Evolutionary conservation across 257 asterid species (phyloP).

Genomic region (Solanum neorickii): DNA sequence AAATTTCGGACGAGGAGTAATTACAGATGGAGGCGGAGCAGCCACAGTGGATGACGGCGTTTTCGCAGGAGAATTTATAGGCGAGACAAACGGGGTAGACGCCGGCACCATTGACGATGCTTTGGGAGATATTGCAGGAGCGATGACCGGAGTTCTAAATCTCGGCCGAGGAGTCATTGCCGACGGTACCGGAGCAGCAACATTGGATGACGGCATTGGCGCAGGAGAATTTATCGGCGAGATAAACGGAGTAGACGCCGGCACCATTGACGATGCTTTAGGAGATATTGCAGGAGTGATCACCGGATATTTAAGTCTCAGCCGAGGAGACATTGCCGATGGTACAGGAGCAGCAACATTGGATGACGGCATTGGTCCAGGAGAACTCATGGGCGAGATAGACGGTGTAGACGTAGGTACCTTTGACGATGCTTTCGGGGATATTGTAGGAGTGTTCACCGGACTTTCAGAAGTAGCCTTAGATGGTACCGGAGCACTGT

Average conservation of each 20-base stretch:
- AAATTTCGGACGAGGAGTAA: conserved; percentile 14
- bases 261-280: too few species aligned
- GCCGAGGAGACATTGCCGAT: conserved; percentile 23
- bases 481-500: conserved; percentile 37
- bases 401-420: neutral
- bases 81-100: neutral
- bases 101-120: too few species aligned
- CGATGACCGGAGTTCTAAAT: conserved; percentile 5
- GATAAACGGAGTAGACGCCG: too few species aligned
- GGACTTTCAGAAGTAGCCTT: neutral
- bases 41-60: conserved; percentile 15
- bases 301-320: conserved; percentile 11
- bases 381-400: conserved; percentile 1
- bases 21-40: conserved; percentile 35
- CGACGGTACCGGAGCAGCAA: conserved; percentile 36
- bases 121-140: neutral
- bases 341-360: conserved; percentile 32
- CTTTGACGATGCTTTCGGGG: neutral
- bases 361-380: conserved; percentile 18
- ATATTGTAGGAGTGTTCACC: neutral
- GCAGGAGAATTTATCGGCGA: conserved; percentile 10
- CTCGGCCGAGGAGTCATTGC: conserved; percentile 20
- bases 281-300: neutral
- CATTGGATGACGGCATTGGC: conserved; percentile 13
- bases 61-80: conserved; percentile 16